Evolutionary conservation across 176 grass and related monocot genomes (phyloP).

Genomic region (Alopecurus myosuroides): DNA sequence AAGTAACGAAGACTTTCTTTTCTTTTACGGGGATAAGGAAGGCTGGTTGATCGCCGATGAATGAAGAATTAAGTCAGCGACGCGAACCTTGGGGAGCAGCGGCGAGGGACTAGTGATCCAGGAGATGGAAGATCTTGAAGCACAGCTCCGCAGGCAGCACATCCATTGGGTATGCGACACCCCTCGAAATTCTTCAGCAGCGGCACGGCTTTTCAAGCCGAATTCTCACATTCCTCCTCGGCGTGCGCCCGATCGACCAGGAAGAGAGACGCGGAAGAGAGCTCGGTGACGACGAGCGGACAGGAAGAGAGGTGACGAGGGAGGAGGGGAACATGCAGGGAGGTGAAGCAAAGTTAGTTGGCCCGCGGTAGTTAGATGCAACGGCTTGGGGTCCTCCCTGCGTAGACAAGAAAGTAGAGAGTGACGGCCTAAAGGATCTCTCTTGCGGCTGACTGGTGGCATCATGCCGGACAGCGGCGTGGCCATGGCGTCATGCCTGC

Average conservation of each 20-base stretch:
- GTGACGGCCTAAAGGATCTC: too few relatives aligned
- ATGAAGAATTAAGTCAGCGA: not conserved
- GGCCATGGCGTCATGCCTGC: too few relatives aligned
- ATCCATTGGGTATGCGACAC: constrained; percentile 37
- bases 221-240: not conserved
- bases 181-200: not conserved
- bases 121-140: too few relatives aligned
- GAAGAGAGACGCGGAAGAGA: not conserved
- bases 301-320: not conserved
- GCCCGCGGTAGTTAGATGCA: too few relatives aligned
- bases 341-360: constrained; percentile 35
- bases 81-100: constrained; percentile 57
- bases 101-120: constrained; percentile 63
- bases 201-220: too few relatives aligned
- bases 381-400: too few relatives aligned
- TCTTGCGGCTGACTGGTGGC: too few relatives aligned
- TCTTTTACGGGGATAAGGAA: too few relatives aligned
- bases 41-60: too few relatives aligned
- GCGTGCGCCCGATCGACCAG: not conserved
- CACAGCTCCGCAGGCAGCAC: constrained; percentile 55
- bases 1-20: too few relatives aligned
- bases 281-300: not conserved
- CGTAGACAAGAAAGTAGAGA: too few relatives aligned
- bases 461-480: too few relatives aligned
- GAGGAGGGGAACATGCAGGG: constrained; percentile 19